These are phyloP conservation scores for Leccinum pellstonianum DNA, from an alignment of 768 basidiomycete species.

Conservation along the genomic window DNA sequence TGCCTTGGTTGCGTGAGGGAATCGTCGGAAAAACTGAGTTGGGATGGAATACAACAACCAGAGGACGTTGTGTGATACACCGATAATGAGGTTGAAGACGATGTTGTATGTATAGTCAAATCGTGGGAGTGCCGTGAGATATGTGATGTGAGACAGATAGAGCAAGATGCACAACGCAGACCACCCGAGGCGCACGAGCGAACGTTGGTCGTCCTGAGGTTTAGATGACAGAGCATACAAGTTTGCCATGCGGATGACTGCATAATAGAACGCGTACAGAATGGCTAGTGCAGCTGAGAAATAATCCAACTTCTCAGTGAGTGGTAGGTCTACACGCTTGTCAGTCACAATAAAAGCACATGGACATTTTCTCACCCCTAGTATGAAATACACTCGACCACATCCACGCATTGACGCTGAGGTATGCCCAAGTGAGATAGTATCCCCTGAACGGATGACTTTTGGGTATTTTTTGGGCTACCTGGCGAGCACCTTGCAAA, in stretches of 20 bases:
- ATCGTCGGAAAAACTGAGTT: slow-evolving; percentile 49
- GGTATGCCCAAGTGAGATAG: slow-evolving; percentile 63
- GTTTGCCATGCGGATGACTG: slow-evolving; percentile 73
- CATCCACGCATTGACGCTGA: slow-evolving; percentile 87
- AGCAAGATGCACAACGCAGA: slow-evolving; percentile 49
- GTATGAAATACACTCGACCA: slow-evolving; percentile 94
- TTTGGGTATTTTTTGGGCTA: slow-evolving; percentile 47
- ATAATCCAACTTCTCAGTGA: slow-evolving; percentile 91
- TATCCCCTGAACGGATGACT: slow-evolving; percentile 69
- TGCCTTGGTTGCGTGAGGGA: slow-evolving; percentile 49
- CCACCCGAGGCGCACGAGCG: slow-evolving; percentile 38
- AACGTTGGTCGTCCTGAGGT: slow-evolving; percentile 22
- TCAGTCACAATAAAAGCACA: slow-evolving; percentile 8
- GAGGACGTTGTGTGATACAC: slow-evolving; percentile 72
- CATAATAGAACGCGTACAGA: slow-evolving; percentile 75
- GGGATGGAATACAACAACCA: slow-evolving; percentile 75
- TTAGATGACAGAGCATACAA: slow-evolving; percentile 51
- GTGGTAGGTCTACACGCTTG: slow-evolving; percentile 58
- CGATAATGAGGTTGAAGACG: slow-evolving; percentile 73
- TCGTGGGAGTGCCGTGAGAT: slow-evolving; percentile 69
- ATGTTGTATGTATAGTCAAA: slow-evolving; percentile 97
- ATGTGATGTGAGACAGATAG: slow-evolving; percentile 73
- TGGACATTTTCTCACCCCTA: slow-evolving; percentile 56
- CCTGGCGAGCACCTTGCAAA: slow-evolving; percentile 50
- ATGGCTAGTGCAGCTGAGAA: slow-evolving; percentile 90